phyloP scores from a whole-genome alignment of 116 monocot species.

The Zostera marina region DNA sequence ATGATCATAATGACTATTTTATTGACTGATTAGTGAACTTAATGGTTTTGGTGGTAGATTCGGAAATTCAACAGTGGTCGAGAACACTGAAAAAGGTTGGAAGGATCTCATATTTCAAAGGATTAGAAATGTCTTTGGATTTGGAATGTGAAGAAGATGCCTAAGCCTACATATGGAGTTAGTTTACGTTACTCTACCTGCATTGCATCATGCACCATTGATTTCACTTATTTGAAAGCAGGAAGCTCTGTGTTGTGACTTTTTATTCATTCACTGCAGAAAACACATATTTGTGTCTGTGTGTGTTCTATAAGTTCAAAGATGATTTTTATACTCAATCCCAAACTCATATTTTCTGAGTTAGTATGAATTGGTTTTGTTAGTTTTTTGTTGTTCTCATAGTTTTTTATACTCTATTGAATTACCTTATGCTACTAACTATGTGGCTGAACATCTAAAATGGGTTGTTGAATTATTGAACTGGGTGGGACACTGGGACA shows the following conservation, averaged over 20 bases:
- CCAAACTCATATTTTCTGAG: too few relatives aligned
- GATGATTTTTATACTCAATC: neutral
- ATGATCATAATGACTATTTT: too few relatives aligned
- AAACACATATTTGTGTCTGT: neutral
- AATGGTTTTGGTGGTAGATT: constrained; percentile 27
- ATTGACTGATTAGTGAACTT: neutral
- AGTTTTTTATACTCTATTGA: too few relatives aligned
- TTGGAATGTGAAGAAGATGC: constrained; percentile 43
- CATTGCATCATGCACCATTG: constrained; percentile 1
- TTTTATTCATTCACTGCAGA: neutral
- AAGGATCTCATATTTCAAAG: constrained; percentile 84
- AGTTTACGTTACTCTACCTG: neutral
- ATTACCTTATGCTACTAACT: too few relatives aligned
- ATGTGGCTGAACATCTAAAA: too few relatives aligned
- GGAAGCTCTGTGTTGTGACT: too few relatives aligned
- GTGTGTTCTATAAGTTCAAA: neutral
- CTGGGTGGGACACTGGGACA: too few relatives aligned
- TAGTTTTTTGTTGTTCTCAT: too few relatives aligned
- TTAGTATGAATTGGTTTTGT: too few relatives aligned
- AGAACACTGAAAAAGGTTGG: constrained; percentile 97
- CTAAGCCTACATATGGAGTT: neutral
- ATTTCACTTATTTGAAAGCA: neutral
- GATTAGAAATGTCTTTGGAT: constrained; percentile 86
- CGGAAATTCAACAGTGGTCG: constrained; percentile 83
- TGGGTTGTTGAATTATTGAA: too few relatives aligned